Evolutionary conservation across 495 filamentous ascomycete genomes (phyloP).

Genomic region (Cercophora newfieldiana): DNA sequence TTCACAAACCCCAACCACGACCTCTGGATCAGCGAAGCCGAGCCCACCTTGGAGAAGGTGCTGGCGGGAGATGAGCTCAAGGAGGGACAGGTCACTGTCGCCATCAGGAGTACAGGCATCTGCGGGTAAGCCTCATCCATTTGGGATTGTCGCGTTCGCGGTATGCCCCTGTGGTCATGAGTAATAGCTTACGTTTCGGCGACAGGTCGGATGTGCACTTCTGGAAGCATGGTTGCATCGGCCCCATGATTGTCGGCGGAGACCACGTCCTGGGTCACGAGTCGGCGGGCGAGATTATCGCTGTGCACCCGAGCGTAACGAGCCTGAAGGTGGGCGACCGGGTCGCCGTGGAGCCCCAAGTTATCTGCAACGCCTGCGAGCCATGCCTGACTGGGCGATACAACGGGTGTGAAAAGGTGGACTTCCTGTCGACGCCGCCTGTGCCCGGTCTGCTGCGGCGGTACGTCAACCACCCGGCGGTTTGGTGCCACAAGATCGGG

Average conservation of each 20-base stretch:
- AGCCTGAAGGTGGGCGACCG: conserved; percentile 77
- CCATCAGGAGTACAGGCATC: conserved; percentile 87
- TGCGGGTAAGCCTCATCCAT: conserved; percentile 65
- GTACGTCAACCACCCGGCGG: conserved; percentile 89
- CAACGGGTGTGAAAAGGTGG: conserved; percentile 84
- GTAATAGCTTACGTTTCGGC: background rate
- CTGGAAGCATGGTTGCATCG: conserved; percentile 91
- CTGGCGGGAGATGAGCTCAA: conserved; percentile 68
- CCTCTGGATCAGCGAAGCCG: conserved; percentile 80
- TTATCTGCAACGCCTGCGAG: conserved; percentile 85
- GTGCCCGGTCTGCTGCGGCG: conserved; percentile 84
- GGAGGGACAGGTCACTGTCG: conserved; percentile 78
- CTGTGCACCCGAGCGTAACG: conserved; percentile 76
- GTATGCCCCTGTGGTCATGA: background rate
- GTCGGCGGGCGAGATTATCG: conserved; percentile 72
- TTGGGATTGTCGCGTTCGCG: conserved; percentile 1
- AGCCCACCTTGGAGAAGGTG: conserved; percentile 73
- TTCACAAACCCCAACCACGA: conserved; percentile 93
- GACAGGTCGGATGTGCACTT: conserved; percentile 89
- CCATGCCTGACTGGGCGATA: conserved; percentile 88
- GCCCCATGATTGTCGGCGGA: conserved; percentile 85
- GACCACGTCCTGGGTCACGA: conserved; percentile 93
- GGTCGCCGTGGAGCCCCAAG: conserved; percentile 87
- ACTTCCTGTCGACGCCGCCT: conserved; percentile 85
- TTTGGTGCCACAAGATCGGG: conserved; percentile 92